A percentile compares a stretch with the other conserved stretches of the same genome.
Evolutionary conservation across 257 asterid genomes (phyloP).

Genomic region (Capsicum baccatum): DNA sequence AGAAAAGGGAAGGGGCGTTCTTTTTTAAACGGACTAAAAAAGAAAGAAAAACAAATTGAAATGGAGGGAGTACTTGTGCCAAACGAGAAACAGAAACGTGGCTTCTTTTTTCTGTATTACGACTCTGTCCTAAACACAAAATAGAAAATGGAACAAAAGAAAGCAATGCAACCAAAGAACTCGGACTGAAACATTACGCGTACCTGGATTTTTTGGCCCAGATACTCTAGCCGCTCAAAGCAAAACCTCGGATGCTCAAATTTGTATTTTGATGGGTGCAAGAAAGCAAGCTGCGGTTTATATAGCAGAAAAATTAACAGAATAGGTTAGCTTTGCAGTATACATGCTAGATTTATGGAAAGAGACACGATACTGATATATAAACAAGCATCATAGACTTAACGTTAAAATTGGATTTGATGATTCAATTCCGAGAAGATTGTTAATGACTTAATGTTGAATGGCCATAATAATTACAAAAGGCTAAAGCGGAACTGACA

Average conservation of each 20-base stretch:
- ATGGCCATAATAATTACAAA: not conserved
- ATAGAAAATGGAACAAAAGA: not conserved
- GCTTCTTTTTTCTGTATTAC: not conserved
- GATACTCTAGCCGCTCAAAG: constrained; percentile 90
- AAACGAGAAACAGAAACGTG: not conserved
- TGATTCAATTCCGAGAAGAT: not conserved
- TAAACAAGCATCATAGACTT: not conserved
- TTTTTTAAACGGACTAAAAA: too few species aligned
- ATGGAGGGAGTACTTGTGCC: too few species aligned
- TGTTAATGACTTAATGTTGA: constrained; percentile 23
- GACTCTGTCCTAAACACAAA: not conserved
- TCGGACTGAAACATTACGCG: not conserved
- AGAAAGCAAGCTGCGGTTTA: constrained; percentile 72
- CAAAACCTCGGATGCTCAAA: constrained; percentile 96
- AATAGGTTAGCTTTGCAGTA: not conserved
- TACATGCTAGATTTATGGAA: not conserved
- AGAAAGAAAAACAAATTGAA: too few species aligned
- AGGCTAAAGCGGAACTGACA: not conserved
- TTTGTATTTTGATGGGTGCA: constrained; percentile 86
- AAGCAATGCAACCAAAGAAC: not conserved
- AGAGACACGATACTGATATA: not conserved
- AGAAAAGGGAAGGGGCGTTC: too few species aligned
- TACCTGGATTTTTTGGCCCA: constrained; percentile 97
- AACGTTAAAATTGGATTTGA: not conserved
- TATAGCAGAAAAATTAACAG: not conserved